These are phyloP conservation scores for Metrosideros polymorpha DNA, from an alignment of 441 rosid genomes.

Conservation along the genomic window DNA sequence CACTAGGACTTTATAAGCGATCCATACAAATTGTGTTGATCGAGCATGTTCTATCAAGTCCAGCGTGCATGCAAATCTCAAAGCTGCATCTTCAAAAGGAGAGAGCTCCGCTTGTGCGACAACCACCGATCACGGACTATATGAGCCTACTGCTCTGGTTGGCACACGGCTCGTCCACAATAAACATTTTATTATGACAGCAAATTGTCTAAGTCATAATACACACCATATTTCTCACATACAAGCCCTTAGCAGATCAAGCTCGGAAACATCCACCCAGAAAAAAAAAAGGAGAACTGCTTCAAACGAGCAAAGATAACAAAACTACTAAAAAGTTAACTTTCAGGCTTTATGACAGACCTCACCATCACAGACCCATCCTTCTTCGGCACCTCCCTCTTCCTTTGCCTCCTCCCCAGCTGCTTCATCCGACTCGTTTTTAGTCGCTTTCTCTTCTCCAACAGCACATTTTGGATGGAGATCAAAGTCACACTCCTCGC, in stretches of 20 bases:
- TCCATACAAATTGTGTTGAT: not conserved
- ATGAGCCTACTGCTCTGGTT: not conserved
- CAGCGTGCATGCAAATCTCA: not conserved
- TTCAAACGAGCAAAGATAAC: too few relatives aligned
- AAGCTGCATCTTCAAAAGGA: not conserved
- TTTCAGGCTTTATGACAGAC: not conserved
- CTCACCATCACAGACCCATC: not conserved
- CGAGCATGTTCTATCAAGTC: not conserved
- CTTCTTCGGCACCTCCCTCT: not conserved
- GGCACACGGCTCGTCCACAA: not conserved
- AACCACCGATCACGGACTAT: not conserved
- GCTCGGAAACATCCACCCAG: too few relatives aligned
- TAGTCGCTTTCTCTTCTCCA: not conserved
- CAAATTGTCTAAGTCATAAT: not conserved
- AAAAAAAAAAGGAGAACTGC: too few relatives aligned
- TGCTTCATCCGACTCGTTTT: not conserved
- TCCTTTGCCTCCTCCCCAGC: conserved; percentile 2
- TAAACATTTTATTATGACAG: not conserved
- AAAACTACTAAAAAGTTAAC: too few relatives aligned
- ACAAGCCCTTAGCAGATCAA: too few relatives aligned
- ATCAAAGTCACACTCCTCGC: not conserved
- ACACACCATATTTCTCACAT: not conserved
- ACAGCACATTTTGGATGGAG: not conserved
- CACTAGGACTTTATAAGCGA: not conserved
- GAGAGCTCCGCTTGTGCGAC: not conserved